Conservation (phyloP, 2,329 filamentous ascomycete species). For the Aspergillus transmontanensis region DNA sequence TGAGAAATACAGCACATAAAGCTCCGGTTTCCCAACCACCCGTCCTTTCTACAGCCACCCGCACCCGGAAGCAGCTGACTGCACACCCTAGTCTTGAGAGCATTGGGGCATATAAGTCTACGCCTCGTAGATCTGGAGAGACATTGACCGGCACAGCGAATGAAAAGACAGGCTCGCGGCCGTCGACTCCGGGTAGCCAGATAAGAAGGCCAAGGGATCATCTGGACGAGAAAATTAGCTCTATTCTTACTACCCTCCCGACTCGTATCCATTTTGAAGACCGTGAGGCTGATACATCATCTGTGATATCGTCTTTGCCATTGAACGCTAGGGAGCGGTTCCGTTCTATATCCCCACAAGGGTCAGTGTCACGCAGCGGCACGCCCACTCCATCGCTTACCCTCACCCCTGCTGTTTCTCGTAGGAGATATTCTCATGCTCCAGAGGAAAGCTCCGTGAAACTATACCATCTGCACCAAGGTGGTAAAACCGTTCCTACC, state of each 20-base stretch:
- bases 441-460: constrained; percentile 73
- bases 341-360: constrained; percentile 36
- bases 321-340: constrained; percentile 46
- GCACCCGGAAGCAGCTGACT: constrained; percentile 32
- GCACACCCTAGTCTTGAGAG: constrained; percentile 37
- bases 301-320: constrained; percentile 37
- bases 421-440: constrained; percentile 38
- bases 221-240: constrained; percentile 77
- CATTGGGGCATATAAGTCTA: constrained; percentile 31
- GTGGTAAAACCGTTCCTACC: constrained; percentile 82
- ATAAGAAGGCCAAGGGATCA: constrained; percentile 61
- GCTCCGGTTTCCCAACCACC: constrained; percentile 20
- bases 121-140: constrained; percentile 24
- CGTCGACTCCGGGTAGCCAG: constrained; percentile 45
- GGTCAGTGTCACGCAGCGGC: constrained; percentile 48
- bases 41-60: constrained; percentile 25
- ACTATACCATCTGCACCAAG: constrained; percentile 85
- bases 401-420: constrained; percentile 60
- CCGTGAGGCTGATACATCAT: constrained; percentile 35
- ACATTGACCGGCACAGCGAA: constrained; percentile 12
- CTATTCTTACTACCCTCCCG: constrained; percentile 76
- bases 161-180: constrained; percentile 25
- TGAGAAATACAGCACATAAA: constrained; percentile 21
- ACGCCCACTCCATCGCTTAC: constrained; percentile 69
- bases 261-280: constrained; percentile 71